Conservation (phyloP, 176 grass and related monocot species). For the barley (Hordeum vulgare) region MorexV3_pseudomolecules_assembly NC_058520.1:578431666-578432165, state of each 20-base stretch:
- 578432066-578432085: neutral
- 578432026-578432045: neutral
- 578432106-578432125: neutral
- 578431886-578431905: neutral
- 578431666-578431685: neutral
- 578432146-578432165: neutral
- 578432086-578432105: neutral
- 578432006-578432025: neutral
- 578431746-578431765: neutral
- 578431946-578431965: neutral
- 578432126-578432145: neutral
- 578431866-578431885: neutral
- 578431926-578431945: neutral
- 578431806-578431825: neutral
- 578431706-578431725: neutral
- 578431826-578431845: neutral
- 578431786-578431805: conserved; percentile 1
- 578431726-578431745: conserved; percentile 9
- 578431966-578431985: neutral
- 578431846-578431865: neutral
- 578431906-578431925: neutral
- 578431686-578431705: neutral
- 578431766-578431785: neutral
- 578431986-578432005: neutral
- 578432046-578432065: neutral